Conservation (phyloP, 2,329 filamentous ascomycete genomes). For the Colletotrichum cereale region DNA sequence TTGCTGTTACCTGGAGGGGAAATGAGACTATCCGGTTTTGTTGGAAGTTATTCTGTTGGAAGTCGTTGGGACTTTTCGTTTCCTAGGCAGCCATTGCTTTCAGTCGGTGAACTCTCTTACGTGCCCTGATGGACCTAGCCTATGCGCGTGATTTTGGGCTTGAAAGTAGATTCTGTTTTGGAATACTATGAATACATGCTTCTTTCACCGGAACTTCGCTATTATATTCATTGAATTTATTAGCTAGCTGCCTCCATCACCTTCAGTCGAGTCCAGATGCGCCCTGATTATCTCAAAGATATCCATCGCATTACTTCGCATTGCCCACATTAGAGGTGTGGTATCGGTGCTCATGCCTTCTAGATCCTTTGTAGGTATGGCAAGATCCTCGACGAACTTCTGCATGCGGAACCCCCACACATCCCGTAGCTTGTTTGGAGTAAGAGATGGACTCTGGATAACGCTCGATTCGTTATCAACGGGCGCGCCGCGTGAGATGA, state of each 20-base stretch:
- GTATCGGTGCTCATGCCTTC: constrained; percentile 8
- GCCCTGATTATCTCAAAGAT: constrained; percentile 21
- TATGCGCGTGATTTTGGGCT: not conserved
- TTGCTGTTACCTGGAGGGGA: too few relatives aligned
- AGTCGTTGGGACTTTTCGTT: too few relatives aligned
- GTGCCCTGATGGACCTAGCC: not conserved
- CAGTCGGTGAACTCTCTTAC: too few relatives aligned
- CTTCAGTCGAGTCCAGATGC: constrained; percentile 16
- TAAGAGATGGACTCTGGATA: constrained; percentile 13
- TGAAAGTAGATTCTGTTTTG: not conserved
- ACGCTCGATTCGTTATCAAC: constrained; percentile 24
- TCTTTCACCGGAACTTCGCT: not conserved
- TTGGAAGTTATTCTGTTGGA: too few relatives aligned
- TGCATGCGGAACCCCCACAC: constrained; percentile 34
- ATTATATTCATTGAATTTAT: not conserved
- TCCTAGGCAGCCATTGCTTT: too few relatives aligned
- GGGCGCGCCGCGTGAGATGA: constrained; percentile 32
- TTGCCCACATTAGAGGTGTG: constrained; percentile 26
- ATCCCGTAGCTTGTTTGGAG: constrained; percentile 2
- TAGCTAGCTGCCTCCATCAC: constrained; percentile 14
- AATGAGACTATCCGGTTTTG: too few relatives aligned
- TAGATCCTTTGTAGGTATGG: constrained; percentile 2
- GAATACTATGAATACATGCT: not conserved
- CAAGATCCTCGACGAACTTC: constrained; percentile 17
- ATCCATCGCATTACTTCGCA: constrained; percentile 17